These are phyloP conservation scores for Stellera chamaejasme DNA, from an alignment of 345 rosid species.

Conservation along the genomic window DNA sequence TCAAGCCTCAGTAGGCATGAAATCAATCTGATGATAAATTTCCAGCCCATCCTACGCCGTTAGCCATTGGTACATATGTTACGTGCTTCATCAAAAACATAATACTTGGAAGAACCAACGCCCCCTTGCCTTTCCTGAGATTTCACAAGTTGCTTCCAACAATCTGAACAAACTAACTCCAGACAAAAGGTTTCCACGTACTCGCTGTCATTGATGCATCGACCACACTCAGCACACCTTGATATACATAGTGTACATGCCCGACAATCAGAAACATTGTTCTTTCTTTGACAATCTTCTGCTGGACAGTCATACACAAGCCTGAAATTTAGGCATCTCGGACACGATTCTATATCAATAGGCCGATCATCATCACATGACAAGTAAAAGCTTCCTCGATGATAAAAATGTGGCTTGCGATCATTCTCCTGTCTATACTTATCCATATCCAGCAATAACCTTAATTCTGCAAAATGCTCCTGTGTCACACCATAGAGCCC, in stretches of 20 bases:
- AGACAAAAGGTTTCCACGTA: conserved; percentile 84
- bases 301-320: conserved; percentile 90
- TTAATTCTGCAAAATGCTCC: conserved; percentile 59
- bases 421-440: conserved; percentile 18
- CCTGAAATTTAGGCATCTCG: conserved; percentile 65
- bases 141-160: conserved; percentile 28
- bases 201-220: conserved; percentile 69
- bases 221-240: conserved; percentile 81
- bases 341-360: conserved; percentile 87
- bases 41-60: too few species aligned
- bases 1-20: conserved; percentile 25
- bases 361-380: conserved; percentile 66
- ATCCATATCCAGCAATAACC: conserved; percentile 41
- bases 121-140: conserved; percentile 24
- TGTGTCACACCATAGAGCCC: conserved; percentile 66
- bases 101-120: conserved; percentile 14
- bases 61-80: conserved; percentile 6
- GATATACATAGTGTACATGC: conserved; percentile 79
- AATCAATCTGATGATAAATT: too few species aligned
- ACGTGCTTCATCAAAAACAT: conserved; percentile 14
- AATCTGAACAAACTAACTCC: conserved; percentile 63
- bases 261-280: conserved; percentile 44
- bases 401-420: conserved; percentile 58
- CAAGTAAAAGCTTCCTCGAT: conserved; percentile 45
- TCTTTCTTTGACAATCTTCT: conserved; percentile 57